A percentile compares a stretch with the other conserved stretches of the same genome.
Evolutionary conservation across 2,329 filamentous ascomycete species (phyloP).

Genomic region (Microcyclosporella mali): DNA sequence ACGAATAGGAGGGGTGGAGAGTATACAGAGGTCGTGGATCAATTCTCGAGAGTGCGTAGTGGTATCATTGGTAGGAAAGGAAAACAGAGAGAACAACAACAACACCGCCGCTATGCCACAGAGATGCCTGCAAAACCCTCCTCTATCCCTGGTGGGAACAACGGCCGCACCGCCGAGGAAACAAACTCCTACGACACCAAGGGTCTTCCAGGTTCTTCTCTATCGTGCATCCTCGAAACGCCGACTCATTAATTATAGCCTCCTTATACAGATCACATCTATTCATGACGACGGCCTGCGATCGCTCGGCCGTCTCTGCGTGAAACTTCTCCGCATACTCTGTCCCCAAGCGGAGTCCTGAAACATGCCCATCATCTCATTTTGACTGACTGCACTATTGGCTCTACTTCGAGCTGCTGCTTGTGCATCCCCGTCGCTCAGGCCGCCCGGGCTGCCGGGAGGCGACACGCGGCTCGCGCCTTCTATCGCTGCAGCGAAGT

Average conservation of each 20-base stretch:
- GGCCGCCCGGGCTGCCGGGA: slow-evolving; percentile 21
- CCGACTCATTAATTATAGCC: background rate
- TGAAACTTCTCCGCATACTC: slow-evolving; percentile 83
- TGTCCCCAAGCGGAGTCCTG: slow-evolving; percentile 91
- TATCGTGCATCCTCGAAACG: background rate
- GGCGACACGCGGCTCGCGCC: slow-evolving; percentile 30
- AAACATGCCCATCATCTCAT: slow-evolving; percentile 75
- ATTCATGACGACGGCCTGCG: slow-evolving; percentile 17
- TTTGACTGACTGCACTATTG: slow-evolving; percentile 64
- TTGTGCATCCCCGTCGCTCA: slow-evolving; percentile 18
- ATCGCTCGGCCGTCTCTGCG: slow-evolving; percentile 47
- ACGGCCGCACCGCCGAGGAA: background rate
- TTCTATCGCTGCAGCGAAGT: slow-evolving; percentile 41
- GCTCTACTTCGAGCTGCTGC: slow-evolving; percentile 48
- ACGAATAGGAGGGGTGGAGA: no score
- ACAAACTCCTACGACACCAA: no score
- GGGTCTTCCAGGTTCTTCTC: background rate
- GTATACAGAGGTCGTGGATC: no score
- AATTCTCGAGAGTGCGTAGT: background rate
- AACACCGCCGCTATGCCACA: slow-evolving; percentile 1
- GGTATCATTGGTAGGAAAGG: background rate
- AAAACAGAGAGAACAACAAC: background rate
- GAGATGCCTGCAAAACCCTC: background rate
- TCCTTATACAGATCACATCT: background rate
- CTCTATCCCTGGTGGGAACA: no score